phyloP scores from a whole-genome alignment of 495 filamentous ascomycete species.

The Aspergillus funiculosus region DNA sequence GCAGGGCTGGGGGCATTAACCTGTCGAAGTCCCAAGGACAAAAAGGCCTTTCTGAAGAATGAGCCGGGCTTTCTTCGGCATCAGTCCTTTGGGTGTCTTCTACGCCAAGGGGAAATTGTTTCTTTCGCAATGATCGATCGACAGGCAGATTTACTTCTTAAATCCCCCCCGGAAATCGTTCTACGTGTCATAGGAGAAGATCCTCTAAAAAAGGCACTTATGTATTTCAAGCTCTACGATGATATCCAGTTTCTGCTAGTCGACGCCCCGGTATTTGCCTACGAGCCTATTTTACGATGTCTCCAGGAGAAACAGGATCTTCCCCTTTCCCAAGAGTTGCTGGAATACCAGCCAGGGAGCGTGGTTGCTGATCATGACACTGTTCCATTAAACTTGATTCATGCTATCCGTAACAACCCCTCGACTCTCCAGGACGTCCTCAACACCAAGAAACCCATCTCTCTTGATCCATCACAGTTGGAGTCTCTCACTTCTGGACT shows the following conservation, averaged over 20 bases:
- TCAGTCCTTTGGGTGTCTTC: constrained; percentile 55
- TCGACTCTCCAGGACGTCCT: constrained; percentile 26
- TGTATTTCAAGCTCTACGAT: constrained; percentile 30
- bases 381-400: constrained; percentile 14
- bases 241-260: constrained; percentile 49
- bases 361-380: constrained; percentile 16
- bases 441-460: constrained; percentile 25
- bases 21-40: constrained; percentile 19
- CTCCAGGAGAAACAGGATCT: constrained; percentile 53
- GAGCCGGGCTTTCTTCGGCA: constrained; percentile 52
- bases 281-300: constrained; percentile 59
- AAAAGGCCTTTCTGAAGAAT: constrained; percentile 44
- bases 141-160: constrained; percentile 46
- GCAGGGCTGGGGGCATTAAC: constrained; percentile 42
- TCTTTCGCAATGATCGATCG: constrained; percentile 60
- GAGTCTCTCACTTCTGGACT: constrained; percentile 52
- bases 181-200: constrained; percentile 47
- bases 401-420: constrained; percentile 1
- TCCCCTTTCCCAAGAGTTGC: constrained; percentile 47
- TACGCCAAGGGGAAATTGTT: constrained; percentile 45
- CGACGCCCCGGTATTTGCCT: constrained; percentile 64
- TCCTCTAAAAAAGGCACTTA: constrained; percentile 37
- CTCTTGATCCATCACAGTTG: constrained; percentile 55
- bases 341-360: constrained; percentile 30
- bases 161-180: constrained; percentile 43